Conservation (phyloP, 2,329 filamentous ascomycete genomes). For the Colletotrichum somersetense region DNA sequence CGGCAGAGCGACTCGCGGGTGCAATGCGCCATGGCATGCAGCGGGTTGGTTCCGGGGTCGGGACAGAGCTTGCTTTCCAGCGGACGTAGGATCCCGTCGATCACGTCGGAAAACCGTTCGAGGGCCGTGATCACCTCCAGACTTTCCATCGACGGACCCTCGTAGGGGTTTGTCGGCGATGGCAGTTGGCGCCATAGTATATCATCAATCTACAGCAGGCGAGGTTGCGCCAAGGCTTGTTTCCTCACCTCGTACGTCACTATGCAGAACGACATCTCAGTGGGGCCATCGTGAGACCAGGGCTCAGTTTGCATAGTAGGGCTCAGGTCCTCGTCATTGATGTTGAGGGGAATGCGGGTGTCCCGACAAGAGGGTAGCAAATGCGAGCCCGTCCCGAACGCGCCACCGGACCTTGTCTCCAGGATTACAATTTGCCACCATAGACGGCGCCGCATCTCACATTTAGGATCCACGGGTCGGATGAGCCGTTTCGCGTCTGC, state of each 20-base stretch:
- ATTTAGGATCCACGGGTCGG: slow-evolving; percentile 65
- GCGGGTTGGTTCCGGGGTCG: background rate
- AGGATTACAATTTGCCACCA: slow-evolving; percentile 23
- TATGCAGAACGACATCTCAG: slow-evolving; percentile 16
- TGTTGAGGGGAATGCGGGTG: slow-evolving; percentile 8
- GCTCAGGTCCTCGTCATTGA: slow-evolving; percentile 12
- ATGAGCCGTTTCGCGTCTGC: background rate
- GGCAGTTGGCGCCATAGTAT: background rate
- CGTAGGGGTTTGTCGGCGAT: background rate
- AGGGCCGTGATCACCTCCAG: background rate
- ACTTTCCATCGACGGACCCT: background rate
- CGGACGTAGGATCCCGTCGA: background rate
- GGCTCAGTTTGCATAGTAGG: background rate
- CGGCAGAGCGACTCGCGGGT: background rate
- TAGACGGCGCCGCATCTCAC: slow-evolving; percentile 19
- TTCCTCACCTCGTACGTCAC: slow-evolving; percentile 12
- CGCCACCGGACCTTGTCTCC: background rate
- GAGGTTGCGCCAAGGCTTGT: background rate
- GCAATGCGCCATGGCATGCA: slow-evolving; percentile 14
- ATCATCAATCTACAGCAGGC: background rate
- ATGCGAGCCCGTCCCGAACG: background rate
- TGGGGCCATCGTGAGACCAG: background rate
- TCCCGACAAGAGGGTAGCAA: background rate
- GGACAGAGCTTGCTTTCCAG: background rate
- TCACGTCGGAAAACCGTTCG: background rate